A percentile compares a stretch with the other conserved stretches of the same genome.
These are phyloP conservation scores for Lactarius akahatsu DNA, from an alignment of 768 basidiomycete genomes.

Conservation along the genomic window DNA sequence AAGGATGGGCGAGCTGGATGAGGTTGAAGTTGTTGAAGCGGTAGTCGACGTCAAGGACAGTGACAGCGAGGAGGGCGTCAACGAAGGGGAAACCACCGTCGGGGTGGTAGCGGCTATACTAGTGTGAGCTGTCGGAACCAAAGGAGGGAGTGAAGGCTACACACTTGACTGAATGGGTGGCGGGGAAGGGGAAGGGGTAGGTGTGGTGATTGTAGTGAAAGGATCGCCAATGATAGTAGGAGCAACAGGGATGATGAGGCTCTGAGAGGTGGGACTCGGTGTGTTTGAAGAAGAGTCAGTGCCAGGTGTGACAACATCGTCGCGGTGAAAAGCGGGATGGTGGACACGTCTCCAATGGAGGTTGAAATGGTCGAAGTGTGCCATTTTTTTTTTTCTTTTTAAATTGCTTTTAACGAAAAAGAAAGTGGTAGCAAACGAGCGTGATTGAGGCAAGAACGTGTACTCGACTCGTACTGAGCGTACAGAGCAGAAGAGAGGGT, in stretches of 20 bases:
- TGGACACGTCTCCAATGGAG: neutral
- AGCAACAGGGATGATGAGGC: neutral
- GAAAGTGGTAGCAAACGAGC: conserved; percentile 14
- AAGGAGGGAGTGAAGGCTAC: neutral
- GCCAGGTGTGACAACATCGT: neutral
- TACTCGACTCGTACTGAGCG: neutral
- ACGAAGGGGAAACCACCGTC: neutral
- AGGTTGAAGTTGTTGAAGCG: neutral
- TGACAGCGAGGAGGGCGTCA: conserved; percentile 6
- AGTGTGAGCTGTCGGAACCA: neutral
- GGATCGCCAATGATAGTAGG: neutral
- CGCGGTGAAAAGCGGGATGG: neutral
- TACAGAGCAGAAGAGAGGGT: neutral
- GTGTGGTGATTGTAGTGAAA: neutral
- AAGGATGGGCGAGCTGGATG: neutral
- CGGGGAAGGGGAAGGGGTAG: neutral
- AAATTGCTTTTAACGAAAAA: neutral
- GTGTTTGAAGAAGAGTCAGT: neutral
- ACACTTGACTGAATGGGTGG: neutral
- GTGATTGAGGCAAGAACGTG: conserved; percentile 6
- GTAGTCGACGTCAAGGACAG: neutral
- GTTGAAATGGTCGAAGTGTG: neutral
- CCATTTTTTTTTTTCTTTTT: neutral
- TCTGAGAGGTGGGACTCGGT: neutral
- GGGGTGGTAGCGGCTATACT: conserved; percentile 5